A percentile compares a stretch with the other conserved stretches of the same genome.
Evolutionary conservation across 768 basidiomycete genomes (phyloP).

Genomic region (Lentinula edodes): DNA sequence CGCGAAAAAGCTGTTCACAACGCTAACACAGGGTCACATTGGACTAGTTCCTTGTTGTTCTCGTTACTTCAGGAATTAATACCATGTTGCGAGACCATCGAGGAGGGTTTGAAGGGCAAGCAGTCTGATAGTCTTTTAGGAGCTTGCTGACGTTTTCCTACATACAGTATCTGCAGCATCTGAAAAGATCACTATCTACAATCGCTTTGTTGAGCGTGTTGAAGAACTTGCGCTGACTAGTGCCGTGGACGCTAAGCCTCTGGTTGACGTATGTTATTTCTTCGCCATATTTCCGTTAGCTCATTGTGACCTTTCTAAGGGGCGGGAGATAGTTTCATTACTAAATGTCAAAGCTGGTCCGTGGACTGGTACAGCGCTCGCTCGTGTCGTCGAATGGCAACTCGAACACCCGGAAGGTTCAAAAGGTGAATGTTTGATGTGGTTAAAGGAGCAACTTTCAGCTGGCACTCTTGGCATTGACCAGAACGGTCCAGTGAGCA

Average conservation of each 20-base stretch:
- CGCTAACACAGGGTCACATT: conserved; percentile 52
- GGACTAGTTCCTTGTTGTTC: conserved; percentile 70
- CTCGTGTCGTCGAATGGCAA: conserved; percentile 81
- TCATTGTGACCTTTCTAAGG: conserved; percentile 39
- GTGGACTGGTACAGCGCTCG: conserved; percentile 60
- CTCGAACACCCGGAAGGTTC: conserved; percentile 65
- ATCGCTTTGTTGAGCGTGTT: conserved; percentile 53
- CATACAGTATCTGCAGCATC: conserved; percentile 37
- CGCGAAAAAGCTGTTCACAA: conserved; percentile 66
- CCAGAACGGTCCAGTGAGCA: conserved; percentile 27
- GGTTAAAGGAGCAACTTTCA: conserved; percentile 55
- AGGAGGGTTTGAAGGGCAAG: conserved; percentile 42
- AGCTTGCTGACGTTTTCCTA: conserved; percentile 6
- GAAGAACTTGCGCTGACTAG: conserved; percentile 55
- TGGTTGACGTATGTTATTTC: conserved; percentile 65
- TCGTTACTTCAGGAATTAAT: conserved; percentile 69
- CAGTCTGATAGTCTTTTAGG: conserved; percentile 10
- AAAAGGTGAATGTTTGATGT: conserved; percentile 61
- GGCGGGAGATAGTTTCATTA: conserved; percentile 53
- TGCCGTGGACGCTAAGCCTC: conserved; percentile 61
- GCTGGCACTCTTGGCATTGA: conserved; percentile 37
- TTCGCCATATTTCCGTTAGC: not conserved
- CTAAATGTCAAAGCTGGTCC: conserved; percentile 61
- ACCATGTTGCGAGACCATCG: conserved; percentile 37
- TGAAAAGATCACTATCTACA: conserved; percentile 54